Evolutionary conservation across 768 basidiomycete species (phyloP), one percentile per base, ranked within the genome.

Genomic region (Psilocybe azurescens): DNA sequence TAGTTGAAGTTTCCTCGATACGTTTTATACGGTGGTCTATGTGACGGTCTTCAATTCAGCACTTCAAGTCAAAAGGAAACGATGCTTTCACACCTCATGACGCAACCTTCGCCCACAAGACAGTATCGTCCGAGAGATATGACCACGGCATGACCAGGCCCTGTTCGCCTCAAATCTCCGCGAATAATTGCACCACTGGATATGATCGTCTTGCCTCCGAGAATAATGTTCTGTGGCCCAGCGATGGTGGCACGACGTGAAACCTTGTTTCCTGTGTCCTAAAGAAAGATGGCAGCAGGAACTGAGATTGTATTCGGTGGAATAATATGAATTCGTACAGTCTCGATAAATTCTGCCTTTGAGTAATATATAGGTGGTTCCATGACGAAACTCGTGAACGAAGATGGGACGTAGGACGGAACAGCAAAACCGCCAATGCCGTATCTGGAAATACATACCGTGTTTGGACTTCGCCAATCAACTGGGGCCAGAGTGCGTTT

Each of bases 191-290:
- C 93, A 18, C 88, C 86, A 61, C 86, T 90, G 1, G 95, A 91
- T 61, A 99, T 96, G 74, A 99, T 94, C 2, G 95, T 95, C 79
- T 98, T 97, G 50, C 97, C 97, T 44, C 94, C 95, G 13, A 99
- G 88, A 64, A 98, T 94, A 73, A 99, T 99, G 74, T 97, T 98
- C 75, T 95, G 91, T 10, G 95, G 92, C 1, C 97, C 97, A 59
- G 90, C 88, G 70, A 98, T 97, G 29, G 89, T 90, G 16, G 95
- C 94, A 63, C 92, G 87, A 60, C 94, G 86, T 44, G 94, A 96
- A 48, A 98, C 96, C 75, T 97, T 97, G 81, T 99, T 97, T 49
- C 94, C 94, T 64, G 94, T 96, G 73, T 96, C 95, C 94, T 95
- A 74, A 53, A 49, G 32, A 53, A 38, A 24, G 20, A 16, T 51